phyloP scores from a whole-genome alignment of 108 stramenopile genomes.

The Stephanodiscus minutulus region DNA sequence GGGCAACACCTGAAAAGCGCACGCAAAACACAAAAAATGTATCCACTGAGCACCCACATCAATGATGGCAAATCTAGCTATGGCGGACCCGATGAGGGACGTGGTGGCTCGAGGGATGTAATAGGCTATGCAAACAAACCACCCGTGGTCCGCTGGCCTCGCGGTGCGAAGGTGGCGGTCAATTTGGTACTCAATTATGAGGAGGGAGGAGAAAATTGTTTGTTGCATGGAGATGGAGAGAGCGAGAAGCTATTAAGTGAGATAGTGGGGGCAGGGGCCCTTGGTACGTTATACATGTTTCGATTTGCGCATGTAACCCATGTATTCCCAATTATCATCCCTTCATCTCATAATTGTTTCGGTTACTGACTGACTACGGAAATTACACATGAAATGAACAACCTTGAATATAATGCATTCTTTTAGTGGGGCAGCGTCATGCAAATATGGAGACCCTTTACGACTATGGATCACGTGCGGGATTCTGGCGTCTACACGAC shows the following conservation, averaged over 20 bases:
- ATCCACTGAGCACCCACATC: conserved; percentile 47
- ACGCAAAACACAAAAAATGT: too few species aligned
- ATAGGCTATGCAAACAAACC: conserved; percentile 81
- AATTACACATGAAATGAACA: background rate
- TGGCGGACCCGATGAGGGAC: conserved; percentile 24
- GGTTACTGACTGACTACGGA: background rate
- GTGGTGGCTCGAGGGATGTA: conserved; percentile 57
- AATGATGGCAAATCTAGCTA: conserved; percentile 77
- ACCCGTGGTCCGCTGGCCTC: conserved; percentile 79
- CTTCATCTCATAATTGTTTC: background rate
- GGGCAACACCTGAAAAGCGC: too few species aligned
- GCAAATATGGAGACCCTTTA: conserved; percentile 93
- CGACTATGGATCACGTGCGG: conserved; percentile 91
- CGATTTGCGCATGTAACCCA: background rate
- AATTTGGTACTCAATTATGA: conserved; percentile 97
- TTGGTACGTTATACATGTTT: conserved; percentile 41
- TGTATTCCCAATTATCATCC: too few species aligned
- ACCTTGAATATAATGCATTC: conserved; percentile 3
- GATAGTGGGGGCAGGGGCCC: conserved; percentile 76
- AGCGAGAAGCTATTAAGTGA: conserved; percentile 86
- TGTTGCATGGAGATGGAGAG: conserved; percentile 77
- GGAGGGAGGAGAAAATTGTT: conserved; percentile 91
- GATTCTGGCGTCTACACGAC: conserved; percentile 92
- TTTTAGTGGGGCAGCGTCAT: conserved; percentile 53
- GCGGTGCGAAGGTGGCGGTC: conserved; percentile 80